phyloP scores from a whole-genome alignment of 306 rosid genomes.

The Mucuna pruriens region DNA sequence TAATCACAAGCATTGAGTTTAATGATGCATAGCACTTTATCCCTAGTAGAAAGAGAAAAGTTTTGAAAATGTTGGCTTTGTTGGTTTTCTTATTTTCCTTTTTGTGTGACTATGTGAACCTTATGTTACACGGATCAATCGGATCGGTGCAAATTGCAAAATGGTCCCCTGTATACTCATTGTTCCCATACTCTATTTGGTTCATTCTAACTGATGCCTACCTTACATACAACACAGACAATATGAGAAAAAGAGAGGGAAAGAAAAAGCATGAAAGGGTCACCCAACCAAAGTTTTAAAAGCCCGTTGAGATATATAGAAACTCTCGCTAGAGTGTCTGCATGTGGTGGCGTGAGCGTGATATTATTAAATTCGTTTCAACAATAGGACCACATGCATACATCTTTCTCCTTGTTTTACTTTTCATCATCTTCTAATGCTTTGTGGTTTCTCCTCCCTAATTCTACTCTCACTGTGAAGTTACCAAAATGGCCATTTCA shows the following conservation, averaged over 20 bases:
- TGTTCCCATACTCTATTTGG: constrained; percentile 51
- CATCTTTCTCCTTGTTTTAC: constrained; percentile 45
- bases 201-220: constrained; percentile 61
- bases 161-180: constrained; percentile 61
- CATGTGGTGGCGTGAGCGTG: constrained; percentile 83
- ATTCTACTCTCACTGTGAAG: not conserved
- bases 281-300: constrained; percentile 40
- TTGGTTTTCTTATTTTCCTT: constrained; percentile 24
- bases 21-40: constrained; percentile 40
- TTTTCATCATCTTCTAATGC: constrained; percentile 40
- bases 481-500: constrained; percentile 27
- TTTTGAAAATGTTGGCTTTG: constrained; percentile 18
- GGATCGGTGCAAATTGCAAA: constrained; percentile 35
- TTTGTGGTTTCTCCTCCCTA: constrained; percentile 24
- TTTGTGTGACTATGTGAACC: constrained; percentile 41
- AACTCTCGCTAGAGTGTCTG: constrained; percentile 55
- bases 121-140: constrained; percentile 8
- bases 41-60: constrained; percentile 31
- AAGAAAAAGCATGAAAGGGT: constrained; percentile 47
- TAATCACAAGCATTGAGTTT: constrained; percentile 25
- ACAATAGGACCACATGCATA: constrained; percentile 60
- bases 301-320: constrained; percentile 43
- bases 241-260: constrained; percentile 22
- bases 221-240: constrained; percentile 55
- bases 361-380: constrained; percentile 55